Evolutionary conservation across 306 rosid genomes (phyloP).

Genomic region (Acacia confusa): DNA sequence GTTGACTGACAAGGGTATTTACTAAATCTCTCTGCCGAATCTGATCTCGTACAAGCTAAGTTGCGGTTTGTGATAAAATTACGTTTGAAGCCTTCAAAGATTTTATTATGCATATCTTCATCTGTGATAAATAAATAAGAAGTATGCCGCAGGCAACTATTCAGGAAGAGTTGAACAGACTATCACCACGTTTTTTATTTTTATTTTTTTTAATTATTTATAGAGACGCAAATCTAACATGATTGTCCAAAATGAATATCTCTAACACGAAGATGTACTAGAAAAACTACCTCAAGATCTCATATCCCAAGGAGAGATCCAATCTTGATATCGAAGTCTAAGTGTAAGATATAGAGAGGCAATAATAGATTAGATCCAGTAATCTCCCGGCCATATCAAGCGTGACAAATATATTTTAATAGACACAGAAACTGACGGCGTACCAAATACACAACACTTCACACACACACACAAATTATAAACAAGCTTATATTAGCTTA

Average conservation of each 20-base stretch:
- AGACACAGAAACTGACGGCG: neutral
- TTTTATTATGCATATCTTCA: neutral
- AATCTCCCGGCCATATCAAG: neutral
- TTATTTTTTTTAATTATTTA: neutral
- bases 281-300: neutral
- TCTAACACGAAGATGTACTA: neutral
- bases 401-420: neutral
- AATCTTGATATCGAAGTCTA: neutral
- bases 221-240: neutral
- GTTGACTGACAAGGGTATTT: neutral
- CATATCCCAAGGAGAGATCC: neutral
- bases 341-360: neutral
- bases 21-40: neutral
- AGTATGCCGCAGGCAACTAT: neutral
- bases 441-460: neutral
- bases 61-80: neutral
- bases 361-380: neutral
- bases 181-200: neutral
- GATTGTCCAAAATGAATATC: neutral
- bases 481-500: neutral
- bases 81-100: conserved; percentile 13
- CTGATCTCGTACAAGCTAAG: neutral
- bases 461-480: neutral
- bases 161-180: neutral
- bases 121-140: neutral